phyloP scores from a whole-genome alignment of 768 basidiomycete species.

The Suillus paluster region DNA sequence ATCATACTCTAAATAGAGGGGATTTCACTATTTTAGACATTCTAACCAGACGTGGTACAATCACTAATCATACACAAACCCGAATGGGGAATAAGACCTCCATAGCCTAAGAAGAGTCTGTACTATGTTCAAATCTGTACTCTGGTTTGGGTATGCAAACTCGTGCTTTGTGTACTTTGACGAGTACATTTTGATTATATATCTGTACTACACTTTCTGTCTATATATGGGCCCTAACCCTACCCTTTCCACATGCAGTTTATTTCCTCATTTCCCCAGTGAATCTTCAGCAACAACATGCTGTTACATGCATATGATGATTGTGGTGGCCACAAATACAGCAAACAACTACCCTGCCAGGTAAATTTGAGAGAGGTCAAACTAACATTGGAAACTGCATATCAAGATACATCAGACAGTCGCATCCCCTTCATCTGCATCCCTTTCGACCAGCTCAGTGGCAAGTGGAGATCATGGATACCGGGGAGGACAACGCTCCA shows the following conservation, averaged over 20 bases:
- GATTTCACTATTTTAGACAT: background rate
- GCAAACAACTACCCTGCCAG: too few relatives aligned
- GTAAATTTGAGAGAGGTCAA: background rate
- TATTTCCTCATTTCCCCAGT: too few relatives aligned
- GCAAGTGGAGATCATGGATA: background rate
- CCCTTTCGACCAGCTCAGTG: background rate
- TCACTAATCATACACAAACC: background rate
- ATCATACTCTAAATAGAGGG: background rate
- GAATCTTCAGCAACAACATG: background rate
- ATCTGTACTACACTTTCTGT: background rate
- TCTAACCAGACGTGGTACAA: background rate
- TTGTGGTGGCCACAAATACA: background rate
- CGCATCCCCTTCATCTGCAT: background rate
- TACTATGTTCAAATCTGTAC: background rate
- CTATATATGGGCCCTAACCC: background rate
- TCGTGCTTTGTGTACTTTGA: background rate
- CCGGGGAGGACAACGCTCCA: too few relatives aligned
- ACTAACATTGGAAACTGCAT: background rate
- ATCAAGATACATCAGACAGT: background rate
- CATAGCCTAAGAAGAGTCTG: background rate
- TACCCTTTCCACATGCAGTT: background rate
- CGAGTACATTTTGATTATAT: background rate
- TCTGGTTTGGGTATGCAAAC: background rate
- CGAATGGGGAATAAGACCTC: background rate
- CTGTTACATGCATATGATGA: too few relatives aligned